Base-by-base conservation (phyloP, 805 yeast genomes). In the Myxozyma geophila region DNA sequence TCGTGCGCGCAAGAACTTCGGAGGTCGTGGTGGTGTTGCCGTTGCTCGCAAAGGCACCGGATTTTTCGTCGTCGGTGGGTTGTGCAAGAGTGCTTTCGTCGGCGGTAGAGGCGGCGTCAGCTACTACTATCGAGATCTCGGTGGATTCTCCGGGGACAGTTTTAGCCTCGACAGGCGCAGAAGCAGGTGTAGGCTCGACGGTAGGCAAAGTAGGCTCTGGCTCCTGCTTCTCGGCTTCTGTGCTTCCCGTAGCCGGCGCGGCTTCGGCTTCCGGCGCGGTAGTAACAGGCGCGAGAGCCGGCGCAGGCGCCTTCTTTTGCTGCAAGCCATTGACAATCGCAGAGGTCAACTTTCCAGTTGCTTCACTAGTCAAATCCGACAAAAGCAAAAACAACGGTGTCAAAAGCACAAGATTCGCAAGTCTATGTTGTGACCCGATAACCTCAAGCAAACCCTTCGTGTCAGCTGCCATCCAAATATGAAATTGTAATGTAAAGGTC, bases 381-480 rank as follows among this genome's bases (percentile, higher is more conserved):
- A 63, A 5, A n/a, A 58, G 52, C 52, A 66, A 37, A 47, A 66
- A 66, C 40, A 63, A 23, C 35, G 69, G 69, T n/a, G 69, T 66
- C 33, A 64, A 37, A 21, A 66, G 37, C 17, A 66, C 13, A 35
- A 66, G 50, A 37, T 66, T 66, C 28, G 59, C 7, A 7, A 40
- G 13, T 12, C 59, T 47, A 52, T 52, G 46, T 33, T 39, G 36
- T 39, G 51, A n/a, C 10, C 58, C 57, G 58, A 66, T 10, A 39
- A 66, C 67, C 41, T 59, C 60, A 1, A 66, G 43, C 3, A 66
- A 41, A 17, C 72, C 72, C 17, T 60, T 63, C 15, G 72, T 69
- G 43, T 70, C 72, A 7, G 70, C 72, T 17, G 72, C 72, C 69
- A 70, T 59, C 70, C 71, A 70, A 36, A 70, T 69, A 49, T 70